phyloP scores from a whole-genome alignment of 2,329 filamentous ascomycete genomes.

The Ceratocystiopsis minuta region DNA sequence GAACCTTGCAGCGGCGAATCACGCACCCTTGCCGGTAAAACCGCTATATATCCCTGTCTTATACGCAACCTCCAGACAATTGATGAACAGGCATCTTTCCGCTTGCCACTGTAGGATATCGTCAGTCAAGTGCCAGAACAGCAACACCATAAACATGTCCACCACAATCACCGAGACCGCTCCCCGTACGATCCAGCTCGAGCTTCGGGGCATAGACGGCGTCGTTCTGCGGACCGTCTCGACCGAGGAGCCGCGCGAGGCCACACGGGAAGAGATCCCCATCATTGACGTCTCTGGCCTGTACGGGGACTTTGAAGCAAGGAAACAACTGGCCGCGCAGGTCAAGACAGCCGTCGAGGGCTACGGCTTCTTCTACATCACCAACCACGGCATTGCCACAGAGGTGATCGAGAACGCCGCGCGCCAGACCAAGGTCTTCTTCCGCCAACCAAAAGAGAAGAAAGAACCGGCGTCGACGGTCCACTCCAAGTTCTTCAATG shows the following conservation, averaged over 20 bases:
- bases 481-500: slow-evolving; percentile 41
- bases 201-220: neutral
- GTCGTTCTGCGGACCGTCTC: neutral
- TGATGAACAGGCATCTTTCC: too few species aligned
- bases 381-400: slow-evolving; percentile 27
- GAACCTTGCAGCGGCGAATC: too few species aligned
- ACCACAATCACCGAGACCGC: neutral
- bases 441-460: slow-evolving; percentile 20
- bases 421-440: slow-evolving; percentile 25
- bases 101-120: neutral
- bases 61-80: too few species aligned
- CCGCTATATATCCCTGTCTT: too few species aligned
- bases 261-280: slow-evolving; percentile 4
- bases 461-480: slow-evolving; percentile 20
- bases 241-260: neutral
- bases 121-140: neutral
- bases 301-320: slow-evolving; percentile 1
- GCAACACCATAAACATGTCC: neutral
- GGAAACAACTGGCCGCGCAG: neutral
- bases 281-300: slow-evolving; percentile 5
- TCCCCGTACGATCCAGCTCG: neutral
- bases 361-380: slow-evolving; percentile 38
- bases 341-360: slow-evolving; percentile 24
- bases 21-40: too few species aligned
- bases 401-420: slow-evolving; percentile 16